Base-by-base conservation (phyloP, 805 yeast genomes). In the Debaryomyces tyrocola region DNA sequence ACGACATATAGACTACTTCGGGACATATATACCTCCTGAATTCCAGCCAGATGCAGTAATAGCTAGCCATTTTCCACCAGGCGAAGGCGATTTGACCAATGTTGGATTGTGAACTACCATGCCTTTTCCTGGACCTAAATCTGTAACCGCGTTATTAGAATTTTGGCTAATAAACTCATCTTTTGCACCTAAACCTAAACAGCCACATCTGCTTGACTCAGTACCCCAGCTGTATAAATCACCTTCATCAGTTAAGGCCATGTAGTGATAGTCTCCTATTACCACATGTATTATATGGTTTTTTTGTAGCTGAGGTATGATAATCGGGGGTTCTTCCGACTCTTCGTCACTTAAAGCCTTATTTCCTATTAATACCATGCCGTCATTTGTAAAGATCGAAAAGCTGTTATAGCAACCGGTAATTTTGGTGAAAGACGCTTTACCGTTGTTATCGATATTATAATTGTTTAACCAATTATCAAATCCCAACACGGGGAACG, bases 31-130 rank as follows among this genome's bases (percentile, higher is more conserved):
- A 1, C 90, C 90, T 37, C 84, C 82, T 5, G 89, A 78, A 47
- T 87, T 94, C 92, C 92, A 87, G 1, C 94, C 95, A 12, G 83
- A 84, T 6, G 91, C 89, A 1, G 87, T 77, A 29, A 85, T 75
- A 0, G 83, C 82, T 17, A 85, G 62, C 58, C 84, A 81, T 28
- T 67, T 65, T 3, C 80, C 80, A 4, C 56, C 56, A 2, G 63
- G 52, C 15, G 40, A 33, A 4, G 45, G 43, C 18, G 33, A 38
- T 6, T 53, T 51, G 1, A 74, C 63, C 20, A 43, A 37, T 6
- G 49, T 42, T 2, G 68, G 69, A 20, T 41, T 52, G 20, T 17
- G 20, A 1, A 54, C 61, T 38, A 44, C 46, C 18, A 59, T 49
- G 3, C 77, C 79, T 33, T 44, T 40, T 20, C 64, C 56, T n/a